phyloP scores from a whole-genome alignment of 768 basidiomycete genomes.

The Gelatoporia subvermispora region DNA sequence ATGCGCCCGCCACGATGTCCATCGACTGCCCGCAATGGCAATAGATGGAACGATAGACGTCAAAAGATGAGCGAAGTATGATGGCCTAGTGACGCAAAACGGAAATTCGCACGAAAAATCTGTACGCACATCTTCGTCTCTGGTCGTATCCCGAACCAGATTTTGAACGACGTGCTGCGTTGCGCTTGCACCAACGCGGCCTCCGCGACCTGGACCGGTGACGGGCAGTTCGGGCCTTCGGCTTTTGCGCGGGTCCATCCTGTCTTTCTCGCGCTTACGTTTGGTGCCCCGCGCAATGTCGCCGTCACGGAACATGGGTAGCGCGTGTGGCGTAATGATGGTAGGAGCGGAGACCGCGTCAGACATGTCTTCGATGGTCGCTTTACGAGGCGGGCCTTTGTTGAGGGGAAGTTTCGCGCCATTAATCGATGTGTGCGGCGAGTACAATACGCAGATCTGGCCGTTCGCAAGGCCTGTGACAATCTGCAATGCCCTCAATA shows the following conservation, averaged over 20 bases:
- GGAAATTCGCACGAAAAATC: constrained; percentile 1
- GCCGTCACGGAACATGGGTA: constrained; percentile 90
- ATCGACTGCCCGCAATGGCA: constrained; percentile 8
- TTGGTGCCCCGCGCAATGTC: constrained; percentile 66
- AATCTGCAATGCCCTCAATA: constrained; percentile 47
- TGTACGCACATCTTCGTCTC: constrained; percentile 90
- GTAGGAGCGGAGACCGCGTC: constrained; percentile 80
- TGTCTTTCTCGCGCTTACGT: constrained; percentile 85
- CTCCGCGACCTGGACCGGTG: constrained; percentile 88
- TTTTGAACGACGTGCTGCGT: constrained; percentile 97
- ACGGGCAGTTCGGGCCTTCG: constrained; percentile 89
- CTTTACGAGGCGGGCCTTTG: constrained; percentile 81
- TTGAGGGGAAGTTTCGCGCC: constrained; percentile 87
- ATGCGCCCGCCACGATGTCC: not conserved
- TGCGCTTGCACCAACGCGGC: constrained; percentile 92
- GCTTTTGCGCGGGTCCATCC: constrained; percentile 88
- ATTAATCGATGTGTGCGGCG: constrained; percentile 82
- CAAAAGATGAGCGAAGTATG: constrained; percentile 11
- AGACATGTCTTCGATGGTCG: constrained; percentile 84
- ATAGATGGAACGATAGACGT: constrained; percentile 11
- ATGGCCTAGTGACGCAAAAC: constrained; percentile 6
- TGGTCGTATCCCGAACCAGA: constrained; percentile 82
- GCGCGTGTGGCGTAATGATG: constrained; percentile 87
- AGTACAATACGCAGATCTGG: constrained; percentile 86
- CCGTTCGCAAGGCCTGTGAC: constrained; percentile 86